phyloP scores from a whole-genome alignment of 1,284 basidiomycete species.

The Sphagnurus paluster region DNA sequence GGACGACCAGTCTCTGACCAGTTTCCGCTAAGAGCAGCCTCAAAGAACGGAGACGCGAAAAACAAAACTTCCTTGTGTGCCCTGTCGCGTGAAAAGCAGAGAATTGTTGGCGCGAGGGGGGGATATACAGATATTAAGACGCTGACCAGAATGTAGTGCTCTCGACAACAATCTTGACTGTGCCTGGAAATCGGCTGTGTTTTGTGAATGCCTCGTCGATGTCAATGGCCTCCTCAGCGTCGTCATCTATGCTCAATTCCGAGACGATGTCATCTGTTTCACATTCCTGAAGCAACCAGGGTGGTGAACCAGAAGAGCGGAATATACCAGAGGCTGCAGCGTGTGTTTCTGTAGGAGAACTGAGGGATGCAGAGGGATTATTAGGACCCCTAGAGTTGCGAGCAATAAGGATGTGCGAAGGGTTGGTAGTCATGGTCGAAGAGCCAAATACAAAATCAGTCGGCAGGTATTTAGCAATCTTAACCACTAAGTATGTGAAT shows the following conservation, averaged over 20 bases:
- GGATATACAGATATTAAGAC: conserved; percentile 5
- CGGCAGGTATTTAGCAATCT: too few relatives aligned
- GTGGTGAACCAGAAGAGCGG: conserved; percentile 71
- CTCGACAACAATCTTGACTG: conserved; percentile 84
- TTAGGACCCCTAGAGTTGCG: conserved; percentile 72
- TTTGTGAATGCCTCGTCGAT: conserved; percentile 73
- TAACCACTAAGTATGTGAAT: too few relatives aligned
- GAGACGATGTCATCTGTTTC: conserved; percentile 69
- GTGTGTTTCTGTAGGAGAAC: conserved; percentile 81
- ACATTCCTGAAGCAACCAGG: conserved; percentile 72
- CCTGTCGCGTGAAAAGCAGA: conserved; percentile 40
- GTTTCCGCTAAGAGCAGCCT: conserved; percentile 77
- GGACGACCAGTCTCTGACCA: conserved; percentile 78
- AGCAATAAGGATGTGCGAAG: conserved; percentile 82
- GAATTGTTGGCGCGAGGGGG: conserved; percentile 8
- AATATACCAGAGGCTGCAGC: conserved; percentile 82
- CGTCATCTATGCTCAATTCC: conserved; percentile 63
- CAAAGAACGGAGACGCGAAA: conserved; percentile 85
- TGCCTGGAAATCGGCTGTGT: conserved; percentile 66
- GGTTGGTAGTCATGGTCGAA: conserved; percentile 61
- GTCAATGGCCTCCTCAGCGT: conserved; percentile 69
- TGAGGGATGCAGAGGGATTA: conserved; percentile 75
- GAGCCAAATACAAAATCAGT: too few relatives aligned
- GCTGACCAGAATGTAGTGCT: conserved; percentile 80
- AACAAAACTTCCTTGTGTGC: conserved; percentile 83